Percentiles rank a stretch among this genome's conserved stretches.
Conservation (phyloP, 2,329 filamentous ascomycete genomes). For the Immersiporthe knoxdaviesiana region DNA sequence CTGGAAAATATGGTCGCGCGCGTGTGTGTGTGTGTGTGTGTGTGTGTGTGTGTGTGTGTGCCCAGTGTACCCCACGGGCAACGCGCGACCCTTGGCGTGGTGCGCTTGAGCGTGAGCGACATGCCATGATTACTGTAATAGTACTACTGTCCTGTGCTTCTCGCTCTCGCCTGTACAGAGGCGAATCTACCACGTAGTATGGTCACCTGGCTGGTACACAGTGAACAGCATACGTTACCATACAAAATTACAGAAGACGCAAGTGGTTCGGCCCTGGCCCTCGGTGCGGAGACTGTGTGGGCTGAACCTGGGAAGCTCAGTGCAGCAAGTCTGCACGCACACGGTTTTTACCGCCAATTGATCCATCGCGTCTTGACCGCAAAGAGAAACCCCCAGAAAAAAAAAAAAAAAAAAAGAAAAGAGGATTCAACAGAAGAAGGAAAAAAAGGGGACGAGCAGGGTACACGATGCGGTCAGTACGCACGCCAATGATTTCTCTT, state of each 20-base stretch:
- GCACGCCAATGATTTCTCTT: neutral
- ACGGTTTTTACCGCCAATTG: slow-evolving; percentile 19
- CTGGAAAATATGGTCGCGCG: neutral
- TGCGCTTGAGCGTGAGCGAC: neutral
- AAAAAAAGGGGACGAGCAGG: neutral
- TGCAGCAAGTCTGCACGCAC: slow-evolving; percentile 16
- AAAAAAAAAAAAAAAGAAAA: neutral
- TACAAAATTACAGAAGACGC: neutral
- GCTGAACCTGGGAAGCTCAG: neutral
- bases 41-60: too few relatives aligned
- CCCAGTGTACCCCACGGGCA: neutral
- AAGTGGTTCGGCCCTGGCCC: neutral
- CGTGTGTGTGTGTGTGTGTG: too few relatives aligned
- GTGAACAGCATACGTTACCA: neutral
- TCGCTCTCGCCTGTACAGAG: neutral
- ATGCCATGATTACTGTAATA: neutral
- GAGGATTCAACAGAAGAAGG: neutral
- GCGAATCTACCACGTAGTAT: neutral
- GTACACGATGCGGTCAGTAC: slow-evolving; percentile 21
- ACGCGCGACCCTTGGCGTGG: neutral
- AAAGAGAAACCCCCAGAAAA: neutral
- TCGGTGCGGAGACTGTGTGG: neutral
- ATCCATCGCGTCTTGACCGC: slow-evolving; percentile 20
- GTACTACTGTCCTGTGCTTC: neutral
- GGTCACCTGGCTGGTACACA: neutral